Conservation (phyloP, 202 grass and related monocot genomes). For the Schoenoplectus triqueter region DNA sequence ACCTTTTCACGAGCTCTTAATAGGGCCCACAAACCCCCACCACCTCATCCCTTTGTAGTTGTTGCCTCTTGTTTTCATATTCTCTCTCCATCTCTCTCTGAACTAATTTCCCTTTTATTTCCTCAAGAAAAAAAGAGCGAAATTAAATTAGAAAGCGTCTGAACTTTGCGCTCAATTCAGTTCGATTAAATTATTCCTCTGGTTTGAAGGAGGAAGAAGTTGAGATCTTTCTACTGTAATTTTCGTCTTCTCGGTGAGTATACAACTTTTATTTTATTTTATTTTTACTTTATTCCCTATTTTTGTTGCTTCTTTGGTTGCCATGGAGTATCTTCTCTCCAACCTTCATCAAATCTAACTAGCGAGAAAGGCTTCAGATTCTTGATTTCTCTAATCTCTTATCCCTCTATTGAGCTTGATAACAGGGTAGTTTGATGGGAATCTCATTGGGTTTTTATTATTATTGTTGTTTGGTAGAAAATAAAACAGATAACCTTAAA, state of each 20-base stretch:
- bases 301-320: slow-evolving; percentile 3
- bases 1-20: slow-evolving; percentile 43
- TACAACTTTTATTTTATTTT: neutral
- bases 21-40: slow-evolving; percentile 41
- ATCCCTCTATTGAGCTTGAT: slow-evolving; percentile 14
- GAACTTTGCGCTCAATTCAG: slow-evolving; percentile 3
- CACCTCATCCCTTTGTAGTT: slow-evolving; percentile 38
- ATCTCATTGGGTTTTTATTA: neutral
- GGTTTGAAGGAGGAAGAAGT: neutral
- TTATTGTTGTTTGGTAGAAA: slow-evolving; percentile 25
- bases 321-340: neutral
- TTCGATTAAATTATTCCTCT: neutral
- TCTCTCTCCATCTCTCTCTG: neutral
- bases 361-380: neutral
- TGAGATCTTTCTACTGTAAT: slow-evolving; percentile 19
- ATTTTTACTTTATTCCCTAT: neutral
- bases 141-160: neutral
- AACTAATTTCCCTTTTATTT: slow-evolving; percentile 3
- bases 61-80: neutral
- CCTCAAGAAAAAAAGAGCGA: neutral
- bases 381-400: slow-evolving; percentile 8
- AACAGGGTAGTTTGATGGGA: neutral
- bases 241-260: slow-evolving; percentile 17
- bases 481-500: slow-evolving; percentile 6
- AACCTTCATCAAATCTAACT: slow-evolving; percentile 4